phyloP scores from a whole-genome alignment of 345 rosid genomes.

The Populus euphratica region DNA sequence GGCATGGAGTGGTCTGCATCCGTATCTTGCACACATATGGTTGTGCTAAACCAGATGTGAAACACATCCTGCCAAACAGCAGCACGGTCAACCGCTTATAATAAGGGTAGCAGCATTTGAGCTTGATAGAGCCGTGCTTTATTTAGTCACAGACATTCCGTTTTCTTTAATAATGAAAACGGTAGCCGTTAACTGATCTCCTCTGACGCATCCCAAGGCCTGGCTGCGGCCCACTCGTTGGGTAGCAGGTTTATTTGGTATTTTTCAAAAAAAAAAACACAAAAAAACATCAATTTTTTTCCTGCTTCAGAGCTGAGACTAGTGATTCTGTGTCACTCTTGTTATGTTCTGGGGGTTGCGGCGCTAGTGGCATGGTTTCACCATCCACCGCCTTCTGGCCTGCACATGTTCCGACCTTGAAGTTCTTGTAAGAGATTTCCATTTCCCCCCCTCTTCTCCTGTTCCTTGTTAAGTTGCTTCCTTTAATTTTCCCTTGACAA shows the following conservation, averaged over 20 bases:
- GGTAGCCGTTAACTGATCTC: no score
- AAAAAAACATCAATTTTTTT: background rate
- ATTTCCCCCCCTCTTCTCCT: slow-evolving; percentile 9
- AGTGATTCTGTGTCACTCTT: slow-evolving; percentile 33
- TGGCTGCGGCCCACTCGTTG: no score
- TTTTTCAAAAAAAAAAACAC: no score
- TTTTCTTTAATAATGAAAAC: background rate
- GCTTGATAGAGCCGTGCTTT: background rate
- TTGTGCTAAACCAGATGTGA: background rate
- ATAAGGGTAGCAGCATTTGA: background rate
- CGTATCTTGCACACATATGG: background rate
- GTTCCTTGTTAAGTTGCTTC: background rate
- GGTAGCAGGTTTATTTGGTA: no score
- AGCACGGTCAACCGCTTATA: no score
- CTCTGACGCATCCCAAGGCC: no score
- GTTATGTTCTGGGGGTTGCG: slow-evolving; percentile 32
- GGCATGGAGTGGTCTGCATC: background rate
- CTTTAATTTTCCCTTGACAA: background rate
- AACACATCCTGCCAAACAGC: no score
- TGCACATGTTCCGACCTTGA: slow-evolving; percentile 51
- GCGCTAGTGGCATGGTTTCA: slow-evolving; percentile 50
- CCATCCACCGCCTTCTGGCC: slow-evolving; percentile 69
- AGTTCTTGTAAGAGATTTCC: slow-evolving; percentile 42
- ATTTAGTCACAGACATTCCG: background rate
- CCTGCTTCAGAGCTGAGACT: slow-evolving; percentile 28